These are phyloP conservation scores for Pterocarpus santalinus DNA, from an alignment of 306 rosid species.

Conservation along the genomic window DNA sequence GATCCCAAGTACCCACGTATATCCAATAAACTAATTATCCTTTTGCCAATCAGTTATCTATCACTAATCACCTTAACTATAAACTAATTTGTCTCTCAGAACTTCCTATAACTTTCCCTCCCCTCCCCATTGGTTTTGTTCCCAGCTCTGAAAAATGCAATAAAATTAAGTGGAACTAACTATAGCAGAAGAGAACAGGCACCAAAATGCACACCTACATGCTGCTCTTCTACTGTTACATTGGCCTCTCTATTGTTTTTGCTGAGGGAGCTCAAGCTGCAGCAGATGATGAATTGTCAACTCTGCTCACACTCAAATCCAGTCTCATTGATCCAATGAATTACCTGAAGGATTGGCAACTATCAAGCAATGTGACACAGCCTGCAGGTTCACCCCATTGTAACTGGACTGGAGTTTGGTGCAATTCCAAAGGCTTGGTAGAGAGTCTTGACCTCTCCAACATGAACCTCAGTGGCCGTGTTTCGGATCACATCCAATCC, in stretches of 20 bases:
- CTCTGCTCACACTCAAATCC: constrained; percentile 68
- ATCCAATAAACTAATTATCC: constrained; percentile 51
- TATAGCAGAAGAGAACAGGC: constrained; percentile 44
- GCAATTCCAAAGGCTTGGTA: constrained; percentile 70
- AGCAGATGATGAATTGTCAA: constrained; percentile 59
- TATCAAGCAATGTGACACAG: constrained; percentile 48
- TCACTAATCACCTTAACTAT: constrained; percentile 40
- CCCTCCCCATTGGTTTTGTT: constrained; percentile 43
- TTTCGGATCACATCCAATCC: constrained; percentile 65
- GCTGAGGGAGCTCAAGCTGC: constrained; percentile 52
- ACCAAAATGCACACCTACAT: constrained; percentile 57
- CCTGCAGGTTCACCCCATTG: constrained; percentile 55
- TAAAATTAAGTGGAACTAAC: constrained; percentile 51
- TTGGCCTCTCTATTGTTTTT: constrained; percentile 62
- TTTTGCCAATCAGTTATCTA: constrained; percentile 33
- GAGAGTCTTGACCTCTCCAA: constrained; percentile 79
- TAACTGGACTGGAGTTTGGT: constrained; percentile 79
- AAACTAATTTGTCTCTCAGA: constrained; percentile 43
- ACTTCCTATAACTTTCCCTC: constrained; percentile 44
- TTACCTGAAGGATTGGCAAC: constrained; percentile 68
- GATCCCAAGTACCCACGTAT: constrained; percentile 81
- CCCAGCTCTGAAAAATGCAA: constrained; percentile 50
- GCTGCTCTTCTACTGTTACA: constrained; percentile 63
- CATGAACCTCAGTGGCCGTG: constrained; percentile 78
- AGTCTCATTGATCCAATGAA: constrained; percentile 65